Evolutionary conservation across 1,284 basidiomycete genomes (phyloP).

Genomic region (Cryptococcus sp.): DNA sequence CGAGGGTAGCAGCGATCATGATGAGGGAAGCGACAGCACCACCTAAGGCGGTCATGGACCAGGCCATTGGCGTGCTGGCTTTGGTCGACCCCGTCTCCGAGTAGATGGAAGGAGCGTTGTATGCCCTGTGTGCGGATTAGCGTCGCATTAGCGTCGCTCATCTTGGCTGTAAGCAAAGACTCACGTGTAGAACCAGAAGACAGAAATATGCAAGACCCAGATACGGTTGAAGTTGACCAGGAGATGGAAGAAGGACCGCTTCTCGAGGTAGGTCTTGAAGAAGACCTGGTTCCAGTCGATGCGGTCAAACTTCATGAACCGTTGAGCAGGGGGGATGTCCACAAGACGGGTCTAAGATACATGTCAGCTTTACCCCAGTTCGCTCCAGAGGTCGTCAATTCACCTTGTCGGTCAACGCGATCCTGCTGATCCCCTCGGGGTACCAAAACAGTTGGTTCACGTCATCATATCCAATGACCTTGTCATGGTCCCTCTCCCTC

Average conservation of each 20-base stretch:
- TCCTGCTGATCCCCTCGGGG: constrained; percentile 94
- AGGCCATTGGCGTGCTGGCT: constrained; percentile 69
- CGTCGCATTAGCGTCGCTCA: not conserved
- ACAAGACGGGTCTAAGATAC: constrained; percentile 70
- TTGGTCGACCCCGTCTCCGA: constrained; percentile 54
- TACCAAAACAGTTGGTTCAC: constrained; percentile 99
- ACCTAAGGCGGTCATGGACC: constrained; percentile 84
- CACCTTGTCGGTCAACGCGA: constrained; percentile 83
- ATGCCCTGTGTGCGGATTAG: constrained; percentile 52
- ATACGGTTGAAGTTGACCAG: constrained; percentile 98
- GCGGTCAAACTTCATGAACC: constrained; percentile 92
- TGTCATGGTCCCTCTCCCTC: constrained; percentile 87
- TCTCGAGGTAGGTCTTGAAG: constrained; percentile 97
- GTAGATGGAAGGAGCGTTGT: constrained; percentile 87
- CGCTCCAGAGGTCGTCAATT: constrained; percentile 11
- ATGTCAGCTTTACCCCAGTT: not conserved
- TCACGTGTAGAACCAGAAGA: constrained; percentile 87
- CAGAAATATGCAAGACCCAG: constrained; percentile 88
- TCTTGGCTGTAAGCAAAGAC: not conserved
- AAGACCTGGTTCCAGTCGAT: constrained; percentile 92
- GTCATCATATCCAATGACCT: constrained; percentile 98
- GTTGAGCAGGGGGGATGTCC: constrained; percentile 79
- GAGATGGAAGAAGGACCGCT: constrained; percentile 87
- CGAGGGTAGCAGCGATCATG: constrained; percentile 87
- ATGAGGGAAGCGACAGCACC: constrained; percentile 85